Base-by-base conservation (phyloP, 805 yeast species). In the Wickerhamiella sergipiensis region DNA sequence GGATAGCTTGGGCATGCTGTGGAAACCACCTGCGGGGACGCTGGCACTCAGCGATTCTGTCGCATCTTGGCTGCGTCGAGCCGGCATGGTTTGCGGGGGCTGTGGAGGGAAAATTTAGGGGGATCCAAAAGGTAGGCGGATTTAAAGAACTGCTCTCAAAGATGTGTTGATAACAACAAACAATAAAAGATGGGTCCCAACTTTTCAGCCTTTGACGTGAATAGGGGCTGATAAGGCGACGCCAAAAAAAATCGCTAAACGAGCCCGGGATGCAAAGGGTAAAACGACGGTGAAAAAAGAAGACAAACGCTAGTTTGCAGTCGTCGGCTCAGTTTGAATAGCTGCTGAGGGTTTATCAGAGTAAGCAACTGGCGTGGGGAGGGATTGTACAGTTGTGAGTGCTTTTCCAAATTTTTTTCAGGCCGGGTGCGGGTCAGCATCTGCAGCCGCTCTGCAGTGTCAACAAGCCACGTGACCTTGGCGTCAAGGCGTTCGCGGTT, bases 1-100 rank as follows among this genome's bases (percentile, higher is more conserved):
- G 31, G 68, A 61, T 24, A 54, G 59, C 56, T 52, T 63, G 26
- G 60, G 50, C 10, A 50, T 43, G 21, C n/a, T 44, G 23, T 39
- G 43, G 31, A 40, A 29, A 18, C 18, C 31, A 23, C 38, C n/a
- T 2, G 24, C 24, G 7, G 24, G 24, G 15, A 21, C 22, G 24
- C 43, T 40, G 15, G 43, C 4, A 24, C 43, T 40, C 24, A 21
- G 15, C 43, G 43, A 18, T 5, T 19, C 43, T 19, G 24, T 21
- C 6, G 43, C 10, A 12, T 18, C 22, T 15, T 12, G 24, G 24
- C n/a, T 18, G 43, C 43, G 40, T 36, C 40, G 17, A n/a, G 9
- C 40, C 7, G 40, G 40, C 40, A 36, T 36, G 17, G 18, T n/a
- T 12, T 7, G 15, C 33, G 33, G 26, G 26, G 26, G 26, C 26